phyloP scores from a whole-genome alignment of 2,329 filamentous ascomycete genomes.

The Xylaria sp. region DNA sequence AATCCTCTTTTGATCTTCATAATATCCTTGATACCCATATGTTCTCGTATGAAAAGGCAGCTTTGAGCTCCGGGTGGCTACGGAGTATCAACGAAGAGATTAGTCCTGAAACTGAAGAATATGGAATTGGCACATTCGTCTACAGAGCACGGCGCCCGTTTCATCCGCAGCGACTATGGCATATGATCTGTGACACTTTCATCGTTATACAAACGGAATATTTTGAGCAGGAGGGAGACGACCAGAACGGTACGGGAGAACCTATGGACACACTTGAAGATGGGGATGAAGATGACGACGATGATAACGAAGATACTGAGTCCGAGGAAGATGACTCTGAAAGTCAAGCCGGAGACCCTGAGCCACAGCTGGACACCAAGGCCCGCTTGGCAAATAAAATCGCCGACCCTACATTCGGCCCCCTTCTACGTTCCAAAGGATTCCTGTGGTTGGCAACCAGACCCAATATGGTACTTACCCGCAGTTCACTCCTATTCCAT shows the following conservation, averaged over 20 bases:
- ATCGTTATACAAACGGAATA: constrained; percentile 60
- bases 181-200: constrained; percentile 60
- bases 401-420: constrained; percentile 61
- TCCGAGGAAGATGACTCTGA: constrained; percentile 30
- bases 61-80: constrained; percentile 75
- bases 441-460: constrained; percentile 69
- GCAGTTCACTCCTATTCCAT: background rate
- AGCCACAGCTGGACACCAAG: constrained; percentile 48
- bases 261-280: constrained; percentile 39
- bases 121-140: constrained; percentile 76
- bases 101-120: constrained; percentile 78
- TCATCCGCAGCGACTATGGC: constrained; percentile 59
- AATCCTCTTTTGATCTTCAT: constrained; percentile 62
- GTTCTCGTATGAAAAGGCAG: constrained; percentile 72
- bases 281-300: constrained; percentile 39
- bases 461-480: constrained; percentile 54
- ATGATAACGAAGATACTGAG: constrained; percentile 38
- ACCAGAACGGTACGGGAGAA: constrained; percentile 43
- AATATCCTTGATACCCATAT: constrained; percentile 73
- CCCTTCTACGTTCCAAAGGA: constrained; percentile 71
- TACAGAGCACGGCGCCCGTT: constrained; percentile 70
- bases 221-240: constrained; percentile 49
- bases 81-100: constrained; percentile 76
- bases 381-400: constrained; percentile 63
- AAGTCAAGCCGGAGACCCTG: constrained; percentile 43